A percentile compares a stretch with the other conserved stretches of the same genome.
phyloP scores from a whole-genome alignment of 495 filamentous ascomycete genomes.

The Xylaria sp. region DNA sequence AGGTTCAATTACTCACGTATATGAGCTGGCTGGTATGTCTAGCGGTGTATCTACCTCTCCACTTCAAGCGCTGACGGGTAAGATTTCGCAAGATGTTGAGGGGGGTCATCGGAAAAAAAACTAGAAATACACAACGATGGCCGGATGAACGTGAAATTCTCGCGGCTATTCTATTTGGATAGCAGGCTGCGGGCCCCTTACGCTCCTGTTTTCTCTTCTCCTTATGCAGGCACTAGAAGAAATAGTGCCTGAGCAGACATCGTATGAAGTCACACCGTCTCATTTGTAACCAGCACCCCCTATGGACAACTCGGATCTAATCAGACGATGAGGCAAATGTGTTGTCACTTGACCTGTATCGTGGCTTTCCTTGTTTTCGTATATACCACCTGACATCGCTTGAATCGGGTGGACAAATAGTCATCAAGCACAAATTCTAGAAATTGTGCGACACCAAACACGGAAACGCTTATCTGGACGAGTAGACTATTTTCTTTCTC shows the following conservation, averaged over 20 bases:
- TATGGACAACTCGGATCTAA: background rate
- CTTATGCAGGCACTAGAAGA: too few species aligned
- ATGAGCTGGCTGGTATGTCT: background rate
- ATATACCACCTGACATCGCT: background rate
- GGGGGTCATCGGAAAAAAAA: too few species aligned
- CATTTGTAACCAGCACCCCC: too few species aligned
- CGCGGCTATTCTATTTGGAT: too few species aligned
- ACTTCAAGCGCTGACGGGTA: too few species aligned
- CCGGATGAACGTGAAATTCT: too few species aligned
- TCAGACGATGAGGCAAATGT: background rate
- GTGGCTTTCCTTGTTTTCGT: constrained; percentile 13
- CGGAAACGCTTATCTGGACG: background rate
- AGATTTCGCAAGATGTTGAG: too few species aligned
- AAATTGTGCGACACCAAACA: background rate
- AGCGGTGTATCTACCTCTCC: background rate
- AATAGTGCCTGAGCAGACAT: too few species aligned
- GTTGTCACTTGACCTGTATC: background rate
- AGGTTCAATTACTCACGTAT: background rate
- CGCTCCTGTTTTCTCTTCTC: too few species aligned
- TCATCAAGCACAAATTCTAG: background rate
- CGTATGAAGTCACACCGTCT: too few species aligned
- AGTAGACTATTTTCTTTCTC: background rate
- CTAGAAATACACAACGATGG: too few species aligned
- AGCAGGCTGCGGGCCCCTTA: too few species aligned
- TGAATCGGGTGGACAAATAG: background rate